Conservation (phyloP, 768 basidiomycete species). For the Pisolithus sp. region DNA sequence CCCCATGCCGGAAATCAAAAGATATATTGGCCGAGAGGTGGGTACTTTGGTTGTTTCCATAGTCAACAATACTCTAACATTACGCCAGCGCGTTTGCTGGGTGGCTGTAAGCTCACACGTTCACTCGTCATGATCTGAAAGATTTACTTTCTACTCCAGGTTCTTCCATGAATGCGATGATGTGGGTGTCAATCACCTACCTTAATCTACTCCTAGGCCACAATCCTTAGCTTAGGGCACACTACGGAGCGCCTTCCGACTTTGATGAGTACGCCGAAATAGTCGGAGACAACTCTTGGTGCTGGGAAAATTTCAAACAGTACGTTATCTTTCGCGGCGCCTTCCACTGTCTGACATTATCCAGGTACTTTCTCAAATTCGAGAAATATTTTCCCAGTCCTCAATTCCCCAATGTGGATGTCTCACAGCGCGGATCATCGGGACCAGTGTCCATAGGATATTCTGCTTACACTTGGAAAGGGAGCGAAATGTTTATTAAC, state of each 20-base stretch:
- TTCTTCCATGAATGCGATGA: conserved; percentile 58
- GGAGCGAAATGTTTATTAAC: conserved; percentile 47
- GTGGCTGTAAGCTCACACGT: conserved; percentile 52
- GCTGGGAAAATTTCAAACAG: conserved; percentile 46
- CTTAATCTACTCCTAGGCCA: background rate
- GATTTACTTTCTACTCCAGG: conserved; percentile 27
- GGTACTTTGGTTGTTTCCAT: background rate
- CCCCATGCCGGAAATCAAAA: conserved; percentile 38
- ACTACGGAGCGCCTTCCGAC: conserved; percentile 61
- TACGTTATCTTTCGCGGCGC: conserved; percentile 13
- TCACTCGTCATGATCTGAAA: background rate
- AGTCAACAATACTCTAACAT: background rate
- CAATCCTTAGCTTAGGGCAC: conserved; percentile 29
- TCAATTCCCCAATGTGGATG: conserved; percentile 44
- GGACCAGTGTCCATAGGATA: conserved; percentile 62
- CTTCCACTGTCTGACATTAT: background rate
- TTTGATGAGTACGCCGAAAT: conserved; percentile 61
- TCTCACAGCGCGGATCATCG: conserved; percentile 36
- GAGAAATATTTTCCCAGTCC: conserved; percentile 51
- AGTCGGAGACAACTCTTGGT: conserved; percentile 51
- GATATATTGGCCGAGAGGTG: conserved; percentile 65
- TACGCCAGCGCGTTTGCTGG: conserved; percentile 53
- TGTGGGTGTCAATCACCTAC: conserved; percentile 21
- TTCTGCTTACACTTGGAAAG: conserved; percentile 39
- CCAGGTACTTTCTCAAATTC: conserved; percentile 69